Conservation (phyloP, 257 asterid species). For the Fraxinus quadrangulata region DNA sequence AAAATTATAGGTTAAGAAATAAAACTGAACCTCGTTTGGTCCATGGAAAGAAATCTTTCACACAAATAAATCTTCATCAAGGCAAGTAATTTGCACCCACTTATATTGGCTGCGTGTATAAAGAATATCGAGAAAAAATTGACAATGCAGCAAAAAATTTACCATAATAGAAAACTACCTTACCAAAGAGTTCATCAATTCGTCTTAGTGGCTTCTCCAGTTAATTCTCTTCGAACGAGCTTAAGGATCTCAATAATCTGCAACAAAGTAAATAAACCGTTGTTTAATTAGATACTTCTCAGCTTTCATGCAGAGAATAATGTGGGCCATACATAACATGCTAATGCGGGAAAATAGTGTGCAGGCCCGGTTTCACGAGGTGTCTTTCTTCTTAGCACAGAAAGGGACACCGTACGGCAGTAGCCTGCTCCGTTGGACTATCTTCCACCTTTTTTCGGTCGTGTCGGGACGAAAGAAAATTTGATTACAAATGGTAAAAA, state of each 20-base stretch:
- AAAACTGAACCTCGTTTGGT: background rate
- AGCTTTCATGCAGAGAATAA: slow-evolving; percentile 14
- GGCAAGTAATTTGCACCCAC: background rate
- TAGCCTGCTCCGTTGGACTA: too few species aligned
- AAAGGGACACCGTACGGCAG: too few species aligned
- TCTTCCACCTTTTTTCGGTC: too few species aligned
- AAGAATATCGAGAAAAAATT: background rate
- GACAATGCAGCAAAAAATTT: background rate
- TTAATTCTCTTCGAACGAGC: slow-evolving; percentile 80
- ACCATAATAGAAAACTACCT: slow-evolving; percentile 22
- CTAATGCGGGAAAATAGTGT: background rate
- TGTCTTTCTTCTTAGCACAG: too few species aligned
- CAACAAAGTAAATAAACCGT: slow-evolving; percentile 14
- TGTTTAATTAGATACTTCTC: slow-evolving; percentile 10
- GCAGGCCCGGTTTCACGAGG: background rate
- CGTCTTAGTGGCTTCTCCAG: slow-evolving; percentile 61
- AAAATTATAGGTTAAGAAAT: too few species aligned
- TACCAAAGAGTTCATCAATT: slow-evolving; percentile 26
- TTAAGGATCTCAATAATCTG: slow-evolving; percentile 79
- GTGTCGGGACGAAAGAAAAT: too few species aligned
- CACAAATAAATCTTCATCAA: background rate
- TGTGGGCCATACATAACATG: background rate
- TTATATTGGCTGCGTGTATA: background rate
- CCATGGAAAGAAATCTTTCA: background rate
- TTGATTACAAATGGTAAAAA: too few species aligned